Base-by-base conservation (phyloP, 2,329 filamentous ascomycete species). In the Fusarium sp. region DNA sequence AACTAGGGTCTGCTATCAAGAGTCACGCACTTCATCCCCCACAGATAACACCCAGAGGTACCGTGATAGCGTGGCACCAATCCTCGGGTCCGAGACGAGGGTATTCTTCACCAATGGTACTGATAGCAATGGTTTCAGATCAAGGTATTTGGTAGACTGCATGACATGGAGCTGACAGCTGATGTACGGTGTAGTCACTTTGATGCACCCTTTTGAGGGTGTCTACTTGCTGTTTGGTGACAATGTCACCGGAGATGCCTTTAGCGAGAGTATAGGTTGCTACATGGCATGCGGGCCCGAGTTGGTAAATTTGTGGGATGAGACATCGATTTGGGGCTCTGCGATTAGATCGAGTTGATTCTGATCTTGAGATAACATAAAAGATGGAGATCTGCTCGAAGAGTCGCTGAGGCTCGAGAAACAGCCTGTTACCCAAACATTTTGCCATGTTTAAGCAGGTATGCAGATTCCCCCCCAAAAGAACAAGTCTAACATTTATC, bases 241-340 rank as follows among this genome's bases (percentile, higher is more conserved):
- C 19, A 43, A 44, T n/a, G n/a, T 23, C 17, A 19, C 31, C 23
- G 37, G 25, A n/a, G 21, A 44, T 61, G 9, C 39, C 29, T 38
- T 23, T 23, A 25, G 41, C 29, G 15, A 23, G 27, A 45, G 6
- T 25, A 25, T 25, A 8, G 23, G 23, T 25, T 32, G 46, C 53
- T 44, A 53, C 61, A 65, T 61, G 51, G 52, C 53, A 64, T 68
- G 54, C 54, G 44, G 44, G 67, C 67, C 65, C 59, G 63, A 71
- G 43, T 57, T 63, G 44, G 57, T 55, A 49, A 63, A 25, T 25
- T 25, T 25, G 42, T 44, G 42, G 33, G 49, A 44, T 72, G 68
- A 66, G 71, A 69, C 68, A 69, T 55, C 65, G 49, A 70, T 6
- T 46, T 63, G 66, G 33, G 66, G 67, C 67, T 70, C 67, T 68